Evolutionary conservation across 345 rosid genomes (phyloP), one percentile per base, ranked within the genome.

Genomic region (Noccaea bulbosa): DNA sequence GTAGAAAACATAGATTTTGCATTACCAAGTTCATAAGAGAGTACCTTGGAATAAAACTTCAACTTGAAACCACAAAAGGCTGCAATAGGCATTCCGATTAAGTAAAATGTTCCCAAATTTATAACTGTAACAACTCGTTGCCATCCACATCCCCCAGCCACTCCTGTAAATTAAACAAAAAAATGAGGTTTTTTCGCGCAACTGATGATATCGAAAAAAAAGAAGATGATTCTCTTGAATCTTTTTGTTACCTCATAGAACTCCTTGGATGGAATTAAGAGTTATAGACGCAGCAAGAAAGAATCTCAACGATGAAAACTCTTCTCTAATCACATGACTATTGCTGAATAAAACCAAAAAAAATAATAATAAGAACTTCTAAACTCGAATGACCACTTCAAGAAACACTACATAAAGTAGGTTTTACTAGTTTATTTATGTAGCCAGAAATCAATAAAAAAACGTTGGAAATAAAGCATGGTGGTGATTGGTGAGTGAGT

Each of bases 81-180:
- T 0, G 87, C 83, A 12, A 84, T 55, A 0, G 87, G 90, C 78
- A 84, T 62, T 45, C 88, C 92, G 32, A 86, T 70, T 0, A 73
- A 17, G 68, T 79, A 88, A 16, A 82, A 84, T n/a, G 88, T 78
- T 14, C 69, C 82, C 20, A 90, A 67, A 62, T 90, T 88, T 12
- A 67, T 83, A 54, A 65, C 62, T 1, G 82, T 80, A 6, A 75
- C 98, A 54, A 86, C 38, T 2, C 73, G 85, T 58, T 93, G 92
- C 93, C 93, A 88, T 8, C 90, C 96, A 6, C 93, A 82, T 41
- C 93, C 97, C 77, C 93, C 83, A 0, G 85, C 85, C 39, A 87
- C 90, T 66, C 92, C 97, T 87, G 62, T 43, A 30, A 11, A 41
- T 0, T 5, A 9, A 24, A 3, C 1, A 6, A 6, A 7, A 17